Evolutionary conservation across 371 early-diverging fungal genomes (phyloP).

Genomic region (Rhizopus microsporus): DNA sequence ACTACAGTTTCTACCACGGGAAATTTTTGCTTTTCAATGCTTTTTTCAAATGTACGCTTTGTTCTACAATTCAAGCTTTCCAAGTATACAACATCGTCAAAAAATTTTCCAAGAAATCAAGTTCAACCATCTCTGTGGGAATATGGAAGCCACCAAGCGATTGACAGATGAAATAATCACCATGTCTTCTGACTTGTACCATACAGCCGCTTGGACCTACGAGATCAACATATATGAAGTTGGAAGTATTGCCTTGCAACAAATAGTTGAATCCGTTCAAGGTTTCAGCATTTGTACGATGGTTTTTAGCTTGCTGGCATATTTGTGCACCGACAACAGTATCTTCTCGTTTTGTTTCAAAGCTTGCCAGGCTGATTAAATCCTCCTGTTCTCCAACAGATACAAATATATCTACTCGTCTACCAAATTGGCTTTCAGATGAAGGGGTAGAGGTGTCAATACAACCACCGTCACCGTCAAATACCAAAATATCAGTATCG

Average conservation of each 20-base stretch:
- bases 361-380: neutral
- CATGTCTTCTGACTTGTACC: neutral
- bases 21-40: neutral
- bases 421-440: neutral
- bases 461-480: neutral
- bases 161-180: neutral
- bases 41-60: constrained; percentile 1
- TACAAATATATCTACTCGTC: neutral
- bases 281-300: neutral
- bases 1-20: neutral
- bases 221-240: neutral
- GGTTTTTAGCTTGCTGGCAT: neutral
- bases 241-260: neutral
- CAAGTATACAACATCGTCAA: neutral
- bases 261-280: neutral
- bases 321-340: neutral
- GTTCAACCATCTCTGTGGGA: neutral
- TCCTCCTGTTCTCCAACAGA: neutral
- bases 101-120: neutral
- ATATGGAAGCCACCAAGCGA: neutral
- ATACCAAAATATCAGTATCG: neutral
- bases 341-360: neutral
- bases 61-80: neutral
- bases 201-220: neutral
- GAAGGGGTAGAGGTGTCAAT: neutral